Evolutionary conservation across 1,284 basidiomycete species (phyloP), one percentile per base, ranked within the genome.

Genomic region (Ganoderma boninense): DNA sequence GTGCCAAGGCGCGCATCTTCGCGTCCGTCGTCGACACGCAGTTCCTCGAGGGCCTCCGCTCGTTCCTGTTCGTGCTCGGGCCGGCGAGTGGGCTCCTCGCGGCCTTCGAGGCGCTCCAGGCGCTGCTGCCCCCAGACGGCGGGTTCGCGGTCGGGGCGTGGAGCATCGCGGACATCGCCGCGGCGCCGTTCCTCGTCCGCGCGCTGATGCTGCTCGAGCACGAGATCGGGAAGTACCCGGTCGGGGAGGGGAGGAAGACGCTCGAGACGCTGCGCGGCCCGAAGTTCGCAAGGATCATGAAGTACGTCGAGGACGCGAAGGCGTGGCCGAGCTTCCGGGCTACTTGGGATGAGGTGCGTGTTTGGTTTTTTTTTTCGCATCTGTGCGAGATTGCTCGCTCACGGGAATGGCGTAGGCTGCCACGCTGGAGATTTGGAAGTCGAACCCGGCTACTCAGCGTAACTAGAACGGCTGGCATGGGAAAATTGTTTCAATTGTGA

Each of bases 1-100:
- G 88, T 42, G 90, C 91, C 7, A 82, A 84, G 62, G 86, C 84
- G 1, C 87, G 90, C 10, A 87, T 90, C 78, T 89, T 92, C 81
- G 86, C 88, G 70, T 87, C 90, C 66, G 79, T 80, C 5, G 80
- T 87, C 52, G 81, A 83, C 4, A 84, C 80, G 65, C 86, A 86
- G 73, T 76, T 88, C 71, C 35, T 77, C n/a, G 81, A 86, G 0
- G 84, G 77, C 3, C 70, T 71, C 65, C 43, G 46, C 54, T 64
- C 57, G 10, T 74, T 74, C 68, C 49, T 82, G 52, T 81, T 86
- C 67, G 40, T 82, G 20, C 42, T 77, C 16, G 85, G 84, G 67
- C 78, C 82, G 6, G 83, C 84, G 16, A 32, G 35, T 29, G 46
- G 75, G 0, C 70, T 90, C 46, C 73, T 86, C 35, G 71, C 74